Percentiles rank a stretch among this genome's conserved stretches.
phyloP scores from a whole-genome alignment of 495 filamentous ascomycete genomes.

The Pyrenula massariospora region DNA sequence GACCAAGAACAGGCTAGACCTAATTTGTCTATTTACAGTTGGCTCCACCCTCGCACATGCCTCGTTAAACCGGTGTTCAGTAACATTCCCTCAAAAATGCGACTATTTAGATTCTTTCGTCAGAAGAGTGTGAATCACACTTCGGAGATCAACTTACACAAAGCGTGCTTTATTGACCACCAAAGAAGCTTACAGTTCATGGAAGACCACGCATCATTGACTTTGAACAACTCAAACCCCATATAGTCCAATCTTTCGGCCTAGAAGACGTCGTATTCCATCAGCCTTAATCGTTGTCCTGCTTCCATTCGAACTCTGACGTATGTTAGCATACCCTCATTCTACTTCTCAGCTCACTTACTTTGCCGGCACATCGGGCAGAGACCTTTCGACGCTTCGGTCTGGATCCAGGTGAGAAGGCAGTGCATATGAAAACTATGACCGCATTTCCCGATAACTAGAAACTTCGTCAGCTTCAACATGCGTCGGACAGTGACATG shows the following conservation, averaged over 20 bases:
- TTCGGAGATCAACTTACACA: no score
- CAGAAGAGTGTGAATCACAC: no score
- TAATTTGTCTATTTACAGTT: neutral
- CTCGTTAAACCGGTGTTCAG: neutral
- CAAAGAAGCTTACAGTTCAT: no score
- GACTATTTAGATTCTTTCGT: no score
- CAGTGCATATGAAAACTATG: constrained; percentile 99
- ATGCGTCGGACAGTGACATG: no score
- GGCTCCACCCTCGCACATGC: neutral
- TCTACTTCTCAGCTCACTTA: constrained; percentile 30
- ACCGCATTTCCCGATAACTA: constrained; percentile 90
- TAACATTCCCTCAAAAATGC: no score
- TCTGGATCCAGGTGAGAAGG: constrained; percentile 88
- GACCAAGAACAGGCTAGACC: neutral
- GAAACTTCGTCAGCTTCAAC: no score
- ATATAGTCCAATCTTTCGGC: no score
- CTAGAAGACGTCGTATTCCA: no score
- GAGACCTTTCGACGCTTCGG: constrained; percentile 82
- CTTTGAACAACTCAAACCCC: no score
- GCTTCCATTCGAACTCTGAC: constrained; percentile 61
- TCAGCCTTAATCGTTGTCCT: constrained; percentile 23
- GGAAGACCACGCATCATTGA: no score
- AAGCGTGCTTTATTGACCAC: no score
- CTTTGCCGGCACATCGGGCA: constrained; percentile 98
- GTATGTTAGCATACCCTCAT: constrained; percentile 12